These are phyloP conservation scores for Leccinum olivaceopallidum DNA, from an alignment of 768 basidiomycete genomes.

Conservation along the genomic window DNA sequence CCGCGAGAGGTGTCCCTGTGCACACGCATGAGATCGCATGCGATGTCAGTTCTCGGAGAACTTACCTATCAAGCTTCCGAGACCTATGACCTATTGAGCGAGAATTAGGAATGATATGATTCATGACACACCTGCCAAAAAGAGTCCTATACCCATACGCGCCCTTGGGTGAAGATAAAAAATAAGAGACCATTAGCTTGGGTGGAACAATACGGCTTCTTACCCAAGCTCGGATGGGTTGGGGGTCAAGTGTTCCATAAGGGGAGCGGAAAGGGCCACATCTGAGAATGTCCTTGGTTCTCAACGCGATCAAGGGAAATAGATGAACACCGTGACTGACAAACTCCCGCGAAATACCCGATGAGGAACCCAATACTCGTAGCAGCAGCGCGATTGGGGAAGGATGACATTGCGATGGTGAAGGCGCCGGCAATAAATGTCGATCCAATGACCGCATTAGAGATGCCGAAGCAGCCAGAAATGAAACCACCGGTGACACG, in stretches of 20 bases:
- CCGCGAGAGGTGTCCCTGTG: conserved; percentile 55
- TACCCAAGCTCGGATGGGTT: conserved; percentile 51
- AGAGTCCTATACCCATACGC: conserved; percentile 51
- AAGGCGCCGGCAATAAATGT: conserved; percentile 37
- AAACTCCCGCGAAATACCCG: conserved; percentile 51
- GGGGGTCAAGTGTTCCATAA: conserved; percentile 43
- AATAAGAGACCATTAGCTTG: not conserved
- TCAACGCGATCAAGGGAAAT: not conserved
- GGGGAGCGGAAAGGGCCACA: conserved; percentile 42
- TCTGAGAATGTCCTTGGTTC: conserved; percentile 25
- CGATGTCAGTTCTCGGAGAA: not conserved
- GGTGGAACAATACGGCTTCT: conserved; percentile 1
- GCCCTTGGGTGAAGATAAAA: conserved; percentile 19
- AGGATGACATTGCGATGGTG: conserved; percentile 44
- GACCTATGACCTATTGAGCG: conserved; percentile 16
- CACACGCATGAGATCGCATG: conserved; percentile 23
- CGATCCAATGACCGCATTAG: conserved; percentile 42
- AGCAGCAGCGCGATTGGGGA: conserved; percentile 38
- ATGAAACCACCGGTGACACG: conserved; percentile 38
- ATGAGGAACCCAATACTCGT: conserved; percentile 42
- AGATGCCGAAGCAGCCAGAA: conserved; percentile 42
- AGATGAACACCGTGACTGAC: conserved; percentile 27
- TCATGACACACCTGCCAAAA: conserved; percentile 40
- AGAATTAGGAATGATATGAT: not conserved
- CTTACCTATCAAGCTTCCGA: conserved; percentile 27